Conservation (phyloP, 169 alveolate species). For the Sarcocystis neurona region DNA sequence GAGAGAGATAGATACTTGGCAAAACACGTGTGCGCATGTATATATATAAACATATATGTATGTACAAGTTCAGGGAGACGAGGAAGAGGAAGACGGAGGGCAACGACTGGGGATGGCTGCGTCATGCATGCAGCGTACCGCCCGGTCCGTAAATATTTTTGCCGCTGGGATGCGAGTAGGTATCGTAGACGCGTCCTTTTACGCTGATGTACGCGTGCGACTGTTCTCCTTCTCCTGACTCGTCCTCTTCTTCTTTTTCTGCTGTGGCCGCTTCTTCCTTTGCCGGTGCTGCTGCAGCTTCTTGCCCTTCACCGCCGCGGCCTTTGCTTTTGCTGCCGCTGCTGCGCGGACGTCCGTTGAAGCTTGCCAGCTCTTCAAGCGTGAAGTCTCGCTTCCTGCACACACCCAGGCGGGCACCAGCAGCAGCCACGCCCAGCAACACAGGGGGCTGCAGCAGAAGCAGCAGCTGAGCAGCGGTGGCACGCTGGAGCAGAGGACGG, state of each 20-base stretch:
- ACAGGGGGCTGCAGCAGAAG: no score
- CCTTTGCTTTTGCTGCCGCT: background rate
- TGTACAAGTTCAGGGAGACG: no score
- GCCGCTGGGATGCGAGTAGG: conserved; percentile 53
- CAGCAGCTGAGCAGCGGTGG: no score
- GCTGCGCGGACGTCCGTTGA: conserved; percentile 10
- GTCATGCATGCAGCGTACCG: background rate
- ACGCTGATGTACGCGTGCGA: background rate
- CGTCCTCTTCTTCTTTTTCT: background rate
- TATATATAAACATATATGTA: no score
- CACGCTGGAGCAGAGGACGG: no score
- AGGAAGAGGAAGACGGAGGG: no score
- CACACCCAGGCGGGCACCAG: no score
- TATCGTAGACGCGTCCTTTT: conserved; percentile 71
- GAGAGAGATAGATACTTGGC: no score
- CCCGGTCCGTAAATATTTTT: conserved; percentile 51
- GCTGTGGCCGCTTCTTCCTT: background rate
- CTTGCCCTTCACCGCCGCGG: background rate
- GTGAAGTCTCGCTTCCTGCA: conserved; percentile 50
- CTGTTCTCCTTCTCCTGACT: background rate
- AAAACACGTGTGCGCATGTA: no score
- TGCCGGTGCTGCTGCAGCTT: background rate
- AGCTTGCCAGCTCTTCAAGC: conserved; percentile 58
- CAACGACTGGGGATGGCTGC: no score
- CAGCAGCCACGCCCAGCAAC: no score